Base-by-base conservation (phyloP, 495 filamentous ascomycete species). In the Lentithecium fluviatile region DNA sequence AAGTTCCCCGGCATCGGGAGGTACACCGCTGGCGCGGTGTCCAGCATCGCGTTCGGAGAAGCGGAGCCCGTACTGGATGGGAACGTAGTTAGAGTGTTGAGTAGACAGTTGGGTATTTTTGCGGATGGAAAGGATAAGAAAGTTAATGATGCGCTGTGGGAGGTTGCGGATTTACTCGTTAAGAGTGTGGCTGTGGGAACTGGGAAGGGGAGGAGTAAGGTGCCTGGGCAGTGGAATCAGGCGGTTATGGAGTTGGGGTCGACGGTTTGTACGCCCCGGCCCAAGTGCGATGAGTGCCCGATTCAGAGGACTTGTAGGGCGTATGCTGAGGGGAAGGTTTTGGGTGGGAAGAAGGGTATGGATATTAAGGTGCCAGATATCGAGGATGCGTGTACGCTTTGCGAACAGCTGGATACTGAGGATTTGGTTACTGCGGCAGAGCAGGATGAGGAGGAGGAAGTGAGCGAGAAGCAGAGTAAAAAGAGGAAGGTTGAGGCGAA, bases 171-270 rank as follows among this genome's bases (percentile, higher is more conserved):
- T 37, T 19, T 42, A 0, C 36, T 65, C 11, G 53, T 65, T 38
- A 59, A 55, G 40, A 40, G 54, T 19, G 56, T 60, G 5, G 52
- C 55, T 19, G 62, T 32, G 1, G 40, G n/a, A 13, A 32, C 55
- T 15, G 56, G 43, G 11, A 34, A 5, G 12, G 11, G 38, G 23
- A 24, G 29, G 25, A 65, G 62, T 26, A 23, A 17, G 4, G 25
- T 65, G 0, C 62, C 62, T 4, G 62, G 62, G 1, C 26, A 54
- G 26, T 65, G 62, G 62, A 65, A 65, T 45, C 62, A 65, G 38
- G 62, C 62, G 12, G 54, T 65, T 19, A 65, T 65, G 62, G 62
- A 65, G 24, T 49, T 65, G n/a, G 62, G 62, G 6, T 58, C 62
- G 23, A 65, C 62, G 5, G 40, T 60, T 15, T 65, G 62, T 32